Evolutionary conservation across 2,329 filamentous ascomycete species (phyloP), one percentile per base, ranked within the genome.

Genomic region (Trichoderma lentiforme): DNA sequence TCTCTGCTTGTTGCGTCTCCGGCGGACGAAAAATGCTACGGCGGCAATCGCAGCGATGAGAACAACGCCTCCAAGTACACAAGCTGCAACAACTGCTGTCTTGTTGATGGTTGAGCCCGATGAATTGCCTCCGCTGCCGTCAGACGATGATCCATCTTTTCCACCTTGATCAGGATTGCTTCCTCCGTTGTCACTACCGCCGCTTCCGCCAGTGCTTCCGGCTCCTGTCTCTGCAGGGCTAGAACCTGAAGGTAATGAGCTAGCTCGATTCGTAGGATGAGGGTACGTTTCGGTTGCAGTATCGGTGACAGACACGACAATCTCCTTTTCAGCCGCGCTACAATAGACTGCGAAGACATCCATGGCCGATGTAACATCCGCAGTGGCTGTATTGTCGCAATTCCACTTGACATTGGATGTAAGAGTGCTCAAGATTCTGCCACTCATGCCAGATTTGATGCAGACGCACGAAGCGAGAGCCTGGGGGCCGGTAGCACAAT

Each of bases 401-500:
- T 78, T 79, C 24, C 78, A 82, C 73, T 83, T 84, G 66, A 87
- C 82, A 1, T 79, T 75, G 1, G 82, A 84, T 0, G 83, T 84
- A n/a, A 88, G 79, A 4, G 75, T 76, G 74, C 80, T 85, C 6
- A 82, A 82, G 6, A 87, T 78, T 0, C 76, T 75, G n/a, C 77
- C 78, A 1, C 81, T 81, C 80, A 88, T 84, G 26, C 83, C 82
- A 3, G 82, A 81, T 73, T 88, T 87, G 69, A 88, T 73, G 71
- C 87, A 89, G 5, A 81, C 82, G 71, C 86, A 88, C 0, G 86
- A 88, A 0, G 86, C 86, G 3, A 88, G 78, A 11, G 83, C 84
- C 73, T 85, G 80, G 0, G 85, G 84, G 0, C 85, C 86, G 1
- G 76, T 74, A 1, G 83, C 84, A 58, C 86, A 88, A 32, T 83